Evolutionary conservation across 108 stramenopile species (phyloP), one percentile per base, ranked within the genome.

Genomic region (Cyclotella kingstonii): DNA sequence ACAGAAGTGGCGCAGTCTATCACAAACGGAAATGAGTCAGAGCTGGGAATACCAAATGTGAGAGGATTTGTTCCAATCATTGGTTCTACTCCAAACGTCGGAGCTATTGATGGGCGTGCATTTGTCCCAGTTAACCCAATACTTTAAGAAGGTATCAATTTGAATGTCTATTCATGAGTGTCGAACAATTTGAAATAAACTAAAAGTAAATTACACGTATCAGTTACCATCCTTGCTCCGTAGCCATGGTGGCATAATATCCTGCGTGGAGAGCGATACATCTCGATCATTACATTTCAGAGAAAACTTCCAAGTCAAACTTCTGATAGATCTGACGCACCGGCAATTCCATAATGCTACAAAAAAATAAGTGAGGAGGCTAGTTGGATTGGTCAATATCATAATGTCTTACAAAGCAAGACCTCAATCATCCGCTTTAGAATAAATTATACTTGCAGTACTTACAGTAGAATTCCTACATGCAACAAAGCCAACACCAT

Each of bases 171-270:
- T 41, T 42, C 23, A 14, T 26, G 14, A 10, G 21, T 18, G 45
- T 15, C 14, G 2, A 15, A 15, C 4, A 40, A 19, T 18, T 9
- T 23, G 9, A 12, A 19, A 4, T 9, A 23, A 17, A 18, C 23
- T 2, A 22, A 2, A 46, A 23, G 10, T 2, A 46, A 8, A 2
- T 1, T 14, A 27, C 2, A 50, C 5, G 0, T 21, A 53, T 11
- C 29, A 54, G 55, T 10, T 58, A 67, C 66, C 77, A 81, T 39
- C 82, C 85, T 45, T 63, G 62, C 26, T 81, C 73, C 25, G 74
- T 77, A 6, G 85, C 85, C 85, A 83, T 83, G 25, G 79, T 79
- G 12, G 82, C 74, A 62, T 86, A 86, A 58, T 83, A 86, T 6
- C 85, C 85, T 8, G 79, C 81, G 54, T 27, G 38, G 36, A 18